These are phyloP conservation scores for Cladorrhinum sp. DNA, from an alignment of 2,329 filamentous ascomycete species.

Conservation along the genomic window DNA sequence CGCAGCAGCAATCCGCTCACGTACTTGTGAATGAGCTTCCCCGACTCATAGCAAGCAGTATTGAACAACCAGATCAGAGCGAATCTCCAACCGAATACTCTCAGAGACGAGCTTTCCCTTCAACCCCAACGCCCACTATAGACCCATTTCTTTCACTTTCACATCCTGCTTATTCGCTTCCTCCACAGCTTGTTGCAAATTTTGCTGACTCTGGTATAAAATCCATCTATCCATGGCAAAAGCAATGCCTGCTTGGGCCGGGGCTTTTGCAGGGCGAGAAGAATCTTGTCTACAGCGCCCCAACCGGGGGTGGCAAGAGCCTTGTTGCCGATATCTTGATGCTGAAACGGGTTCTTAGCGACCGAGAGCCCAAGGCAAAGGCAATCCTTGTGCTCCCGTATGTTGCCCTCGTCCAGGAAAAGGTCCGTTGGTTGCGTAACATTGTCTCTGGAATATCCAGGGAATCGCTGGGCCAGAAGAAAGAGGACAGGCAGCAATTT, in stretches of 20 bases:
- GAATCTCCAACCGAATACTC: conserved; percentile 49
- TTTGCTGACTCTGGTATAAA: conserved; percentile 65
- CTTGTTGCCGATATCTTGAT: conserved; percentile 71
- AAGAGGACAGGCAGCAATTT: conserved; percentile 35
- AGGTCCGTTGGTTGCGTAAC: conserved; percentile 68
- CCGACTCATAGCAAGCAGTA: conserved; percentile 28
- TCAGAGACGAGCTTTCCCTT: conserved; percentile 49
- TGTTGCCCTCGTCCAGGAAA: conserved; percentile 77
- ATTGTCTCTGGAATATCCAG: conserved; percentile 59
- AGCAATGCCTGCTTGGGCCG: conserved; percentile 65
- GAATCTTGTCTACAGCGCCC: conserved; percentile 76
- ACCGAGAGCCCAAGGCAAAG: conserved; percentile 65
- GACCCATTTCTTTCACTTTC: conserved; percentile 60
- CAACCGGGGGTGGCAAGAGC: conserved; percentile 75
- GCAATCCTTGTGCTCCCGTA: conserved; percentile 73
- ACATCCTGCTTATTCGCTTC: conserved; percentile 62
- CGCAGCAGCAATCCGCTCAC: background rate
- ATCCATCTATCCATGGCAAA: conserved; percentile 77
- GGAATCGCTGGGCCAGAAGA: conserved; percentile 34
- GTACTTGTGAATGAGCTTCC: conserved; percentile 13
- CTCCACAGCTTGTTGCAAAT: conserved; percentile 58
- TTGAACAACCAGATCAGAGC: conserved; percentile 14
- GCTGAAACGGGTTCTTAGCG: conserved; percentile 65
- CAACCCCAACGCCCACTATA: conserved; percentile 50
- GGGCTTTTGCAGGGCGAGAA: conserved; percentile 62